Evolutionary conservation across 148 eudicot species (phyloP).

Genomic region (Diospyros lotus): DNA sequence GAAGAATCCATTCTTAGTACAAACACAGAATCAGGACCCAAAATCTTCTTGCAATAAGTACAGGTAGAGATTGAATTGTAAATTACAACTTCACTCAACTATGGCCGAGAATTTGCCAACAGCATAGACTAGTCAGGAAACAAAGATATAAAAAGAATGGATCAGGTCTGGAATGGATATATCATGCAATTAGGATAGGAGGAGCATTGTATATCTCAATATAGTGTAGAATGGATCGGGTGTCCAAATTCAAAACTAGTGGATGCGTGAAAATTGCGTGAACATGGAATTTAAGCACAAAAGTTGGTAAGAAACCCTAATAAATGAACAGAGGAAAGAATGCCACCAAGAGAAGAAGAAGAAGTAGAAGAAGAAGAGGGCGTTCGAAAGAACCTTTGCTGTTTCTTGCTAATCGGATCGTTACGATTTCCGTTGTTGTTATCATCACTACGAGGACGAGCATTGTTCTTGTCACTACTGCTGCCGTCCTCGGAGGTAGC

Average conservation of each 20-base stretch:
- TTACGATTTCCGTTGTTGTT: conserved; percentile 20
- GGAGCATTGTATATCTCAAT: no score
- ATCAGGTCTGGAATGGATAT: background rate
- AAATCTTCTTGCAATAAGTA: background rate
- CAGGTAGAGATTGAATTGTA: background rate
- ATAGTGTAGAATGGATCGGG: no score
- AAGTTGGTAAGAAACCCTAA: background rate
- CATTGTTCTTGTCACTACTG: conserved; percentile 7
- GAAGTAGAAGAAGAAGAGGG: background rate
- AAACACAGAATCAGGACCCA: background rate
- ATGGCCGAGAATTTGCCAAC: background rate
- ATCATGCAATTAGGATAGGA: no score
- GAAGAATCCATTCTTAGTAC: background rate
- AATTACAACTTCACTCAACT: background rate
- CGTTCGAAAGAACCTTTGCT: conserved; percentile 39
- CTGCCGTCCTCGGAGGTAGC: conserved; percentile 13
- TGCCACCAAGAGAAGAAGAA: background rate
- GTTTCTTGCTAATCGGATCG: conserved; percentile 48
- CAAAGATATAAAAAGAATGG: background rate
- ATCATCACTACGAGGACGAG: conserved; percentile 11
- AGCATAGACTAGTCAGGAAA: background rate
- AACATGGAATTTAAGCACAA: no score
- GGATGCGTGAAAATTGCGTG: no score
- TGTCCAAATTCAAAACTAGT: no score
- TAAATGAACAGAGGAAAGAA: background rate